These are phyloP conservation scores for Sarcodon sp. DNA, from an alignment of 768 basidiomycete species.

Conservation along the genomic window DNA sequence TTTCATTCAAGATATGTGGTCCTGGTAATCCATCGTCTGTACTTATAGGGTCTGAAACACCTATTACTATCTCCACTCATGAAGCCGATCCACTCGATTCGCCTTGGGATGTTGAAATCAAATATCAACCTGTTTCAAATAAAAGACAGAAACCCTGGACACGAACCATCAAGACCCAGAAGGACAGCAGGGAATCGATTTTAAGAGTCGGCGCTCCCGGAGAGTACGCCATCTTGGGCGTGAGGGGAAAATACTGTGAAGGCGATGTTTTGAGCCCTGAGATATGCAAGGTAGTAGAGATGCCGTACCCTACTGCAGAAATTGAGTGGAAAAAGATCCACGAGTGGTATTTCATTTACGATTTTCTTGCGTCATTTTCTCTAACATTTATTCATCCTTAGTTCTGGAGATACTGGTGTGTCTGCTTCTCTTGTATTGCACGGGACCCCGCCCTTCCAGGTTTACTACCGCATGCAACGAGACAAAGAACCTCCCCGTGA, in stretches of 20 bases:
- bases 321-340: slow-evolving; percentile 85
- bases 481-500: slow-evolving; percentile 55
- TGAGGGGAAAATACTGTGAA: slow-evolving; percentile 70
- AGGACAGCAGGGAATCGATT: slow-evolving; percentile 26
- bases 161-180: slow-evolving; percentile 41
- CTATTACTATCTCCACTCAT: slow-evolving; percentile 37
- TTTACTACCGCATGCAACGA: slow-evolving; percentile 65
- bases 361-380: not conserved
- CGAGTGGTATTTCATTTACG: slow-evolving; percentile 51
- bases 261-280: slow-evolving; percentile 82
- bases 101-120: slow-evolving; percentile 53
- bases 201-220: slow-evolving; percentile 53
- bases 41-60: slow-evolving; percentile 54
- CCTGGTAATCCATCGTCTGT: slow-evolving; percentile 59
- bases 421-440: slow-evolving; percentile 77
- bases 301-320: slow-evolving; percentile 68
- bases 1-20: slow-evolving; percentile 66
- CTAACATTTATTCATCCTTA: slow-evolving; percentile 15
- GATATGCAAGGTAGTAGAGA: slow-evolving; percentile 61
- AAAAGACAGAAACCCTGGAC: slow-evolving; percentile 49
- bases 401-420: slow-evolving; percentile 87
- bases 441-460: slow-evolving; percentile 81
- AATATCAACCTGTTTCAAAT: slow-evolving; percentile 39
- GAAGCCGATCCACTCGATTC: slow-evolving; percentile 50
- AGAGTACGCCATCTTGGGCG: slow-evolving; percentile 57